These are phyloP conservation scores for Pichia sp. DNA, from an alignment of 1,139 yeast species.

Conservation along the genomic window DNA sequence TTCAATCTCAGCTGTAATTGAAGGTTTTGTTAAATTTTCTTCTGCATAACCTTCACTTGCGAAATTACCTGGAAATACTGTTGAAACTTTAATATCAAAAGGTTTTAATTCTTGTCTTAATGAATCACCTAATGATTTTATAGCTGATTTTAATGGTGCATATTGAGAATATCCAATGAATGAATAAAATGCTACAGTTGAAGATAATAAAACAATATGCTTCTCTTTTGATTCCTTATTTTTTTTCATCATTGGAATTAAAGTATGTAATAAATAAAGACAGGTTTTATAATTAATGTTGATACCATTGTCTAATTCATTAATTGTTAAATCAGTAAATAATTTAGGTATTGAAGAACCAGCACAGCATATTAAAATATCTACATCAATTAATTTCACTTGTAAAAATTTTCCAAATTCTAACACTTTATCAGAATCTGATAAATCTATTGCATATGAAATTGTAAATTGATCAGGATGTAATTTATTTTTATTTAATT, in stretches of 20 bases:
- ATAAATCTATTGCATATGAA: conserved; percentile 61
- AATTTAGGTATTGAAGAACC: conserved; percentile 81
- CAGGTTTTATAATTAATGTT: conserved; percentile 69
- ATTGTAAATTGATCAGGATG: conserved; percentile 34
- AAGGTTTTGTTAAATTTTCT: conserved; percentile 83
- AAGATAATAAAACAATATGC: conserved; percentile 71
- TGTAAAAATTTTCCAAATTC: conserved; percentile 33
- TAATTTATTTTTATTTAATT: conserved; percentile 41
- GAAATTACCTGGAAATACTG: conserved; percentile 85
- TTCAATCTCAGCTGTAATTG: conserved; percentile 73
- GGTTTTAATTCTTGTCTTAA: conserved; percentile 77
- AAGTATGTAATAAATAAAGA: conserved; percentile 60
- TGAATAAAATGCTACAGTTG: conserved; percentile 77
- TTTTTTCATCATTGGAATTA: conserved; percentile 39
- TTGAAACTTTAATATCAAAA: conserved; percentile 53
- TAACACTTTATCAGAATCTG: conserved; percentile 43
- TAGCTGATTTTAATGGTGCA: conserved; percentile 83
- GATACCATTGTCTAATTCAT: conserved; percentile 57
- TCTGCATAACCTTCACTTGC: conserved; percentile 78
- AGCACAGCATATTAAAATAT: conserved; percentile 77
- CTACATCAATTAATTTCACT: conserved; percentile 40
- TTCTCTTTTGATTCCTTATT: conserved; percentile 29
- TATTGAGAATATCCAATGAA: conserved; percentile 89
- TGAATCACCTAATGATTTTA: conserved; percentile 66
- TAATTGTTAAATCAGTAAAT: conserved; percentile 58